phyloP scores from a whole-genome alignment of 2,329 filamentous ascomycete genomes.

The Xylaria sp. region DNA sequence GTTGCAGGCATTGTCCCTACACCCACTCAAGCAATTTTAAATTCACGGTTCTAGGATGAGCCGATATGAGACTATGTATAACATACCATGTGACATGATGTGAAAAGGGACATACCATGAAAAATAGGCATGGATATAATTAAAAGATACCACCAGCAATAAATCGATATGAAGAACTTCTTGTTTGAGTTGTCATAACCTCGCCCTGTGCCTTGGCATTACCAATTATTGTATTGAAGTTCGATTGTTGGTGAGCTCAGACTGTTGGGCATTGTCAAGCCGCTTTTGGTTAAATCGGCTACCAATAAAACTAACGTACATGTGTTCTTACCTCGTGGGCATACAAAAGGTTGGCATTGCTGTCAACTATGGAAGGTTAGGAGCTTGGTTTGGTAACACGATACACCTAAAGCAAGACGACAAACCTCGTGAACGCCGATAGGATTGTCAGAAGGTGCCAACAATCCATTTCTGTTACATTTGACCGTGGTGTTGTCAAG shows the following conservation, averaged over 20 bases:
- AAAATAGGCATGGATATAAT: neutral
- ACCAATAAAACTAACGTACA: no score
- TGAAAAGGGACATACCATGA: neutral
- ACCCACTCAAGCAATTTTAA: neutral
- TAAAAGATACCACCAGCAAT: conserved; percentile 9
- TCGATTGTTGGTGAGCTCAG: no score
- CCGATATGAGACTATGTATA: neutral
- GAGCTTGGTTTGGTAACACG: neutral
- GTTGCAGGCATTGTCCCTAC: conserved; percentile 30
- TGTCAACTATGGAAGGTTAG: no score
- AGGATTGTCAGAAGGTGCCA: neutral
- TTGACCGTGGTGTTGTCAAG: neutral
- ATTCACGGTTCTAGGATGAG: neutral
- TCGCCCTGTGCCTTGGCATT: no score
- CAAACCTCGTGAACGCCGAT: neutral
- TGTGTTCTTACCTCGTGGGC: neutral
- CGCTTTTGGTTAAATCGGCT: no score
- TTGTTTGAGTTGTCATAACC: neutral
- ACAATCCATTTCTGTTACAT: neutral
- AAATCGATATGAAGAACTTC: neutral
- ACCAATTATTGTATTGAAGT: no score
- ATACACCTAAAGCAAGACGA: neutral
- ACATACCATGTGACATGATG: neutral
- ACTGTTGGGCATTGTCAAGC: no score
- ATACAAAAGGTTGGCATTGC: neutral